These are phyloP conservation scores for Saccharomyces kudriavzevii DNA, from an alignment of 805 yeast genomes.

Conservation along the genomic window DNA sequence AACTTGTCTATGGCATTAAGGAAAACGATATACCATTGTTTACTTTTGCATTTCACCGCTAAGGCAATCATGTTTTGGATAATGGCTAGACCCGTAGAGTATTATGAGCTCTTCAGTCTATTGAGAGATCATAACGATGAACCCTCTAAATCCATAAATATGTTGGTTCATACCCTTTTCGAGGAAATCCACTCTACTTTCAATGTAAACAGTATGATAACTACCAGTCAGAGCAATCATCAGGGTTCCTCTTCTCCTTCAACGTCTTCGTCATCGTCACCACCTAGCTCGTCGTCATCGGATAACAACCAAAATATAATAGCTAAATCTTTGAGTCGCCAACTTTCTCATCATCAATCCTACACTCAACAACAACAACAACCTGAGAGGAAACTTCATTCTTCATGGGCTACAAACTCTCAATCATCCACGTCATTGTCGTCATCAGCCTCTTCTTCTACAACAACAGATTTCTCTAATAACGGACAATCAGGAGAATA, in stretches of 20 bases:
- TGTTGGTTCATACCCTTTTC: slow-evolving; percentile 11
- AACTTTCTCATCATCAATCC: background rate
- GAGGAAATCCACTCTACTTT: slow-evolving; percentile 22
- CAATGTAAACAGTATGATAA: slow-evolving; percentile 16
- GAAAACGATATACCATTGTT: slow-evolving; percentile 39
- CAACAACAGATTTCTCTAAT: background rate
- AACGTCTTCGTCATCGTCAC: background rate
- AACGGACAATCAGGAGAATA: background rate
- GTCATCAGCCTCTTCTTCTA: background rate
- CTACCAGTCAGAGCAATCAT: slow-evolving; percentile 3
- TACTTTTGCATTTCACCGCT: slow-evolving; percentile 40
- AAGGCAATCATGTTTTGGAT: slow-evolving; percentile 44
- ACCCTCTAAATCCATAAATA: slow-evolving; percentile 1
- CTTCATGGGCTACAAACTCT: background rate
- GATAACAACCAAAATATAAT: background rate
- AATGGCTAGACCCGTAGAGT: slow-evolving; percentile 41
- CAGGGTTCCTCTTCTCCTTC: background rate
- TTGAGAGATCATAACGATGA: slow-evolving; percentile 5
- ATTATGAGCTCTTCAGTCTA: slow-evolving; percentile 18
- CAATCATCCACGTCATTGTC: background rate
- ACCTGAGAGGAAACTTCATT: background rate
- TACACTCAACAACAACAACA: background rate
- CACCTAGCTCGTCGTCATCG: slow-evolving; percentile 1
- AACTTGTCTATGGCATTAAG: slow-evolving; percentile 32
- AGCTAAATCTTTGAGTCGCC: background rate